phyloP scores from a whole-genome alignment of 1,139 yeast genomes.

The Zygosaccharomyces sapae region DNA sequence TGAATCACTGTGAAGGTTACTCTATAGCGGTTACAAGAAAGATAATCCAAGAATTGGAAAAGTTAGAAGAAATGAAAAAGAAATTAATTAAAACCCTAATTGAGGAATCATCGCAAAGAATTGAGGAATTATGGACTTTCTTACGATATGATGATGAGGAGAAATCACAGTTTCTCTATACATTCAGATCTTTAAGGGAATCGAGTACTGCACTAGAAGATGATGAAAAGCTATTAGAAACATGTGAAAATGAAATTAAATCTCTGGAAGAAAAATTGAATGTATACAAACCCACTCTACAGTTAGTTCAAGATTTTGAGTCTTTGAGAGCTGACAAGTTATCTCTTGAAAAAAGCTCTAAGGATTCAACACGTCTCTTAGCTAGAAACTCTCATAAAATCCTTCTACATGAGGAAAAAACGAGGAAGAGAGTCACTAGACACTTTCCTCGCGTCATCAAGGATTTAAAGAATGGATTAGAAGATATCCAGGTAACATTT shows the following conservation, averaged over 20 bases:
- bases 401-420: conserved; percentile 72
- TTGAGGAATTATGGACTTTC: conserved; percentile 58
- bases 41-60: conserved; percentile 50
- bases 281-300: conserved; percentile 53
- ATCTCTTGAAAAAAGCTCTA: conserved; percentile 63
- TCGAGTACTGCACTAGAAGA: conserved; percentile 47
- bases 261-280: conserved; percentile 48
- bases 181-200: conserved; percentile 25
- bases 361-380: conserved; percentile 74
- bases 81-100: conserved; percentile 67
- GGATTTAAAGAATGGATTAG: conserved; percentile 47
- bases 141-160: conserved; percentile 54
- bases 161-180: conserved; percentile 39
- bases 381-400: conserved; percentile 77
- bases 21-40: conserved; percentile 29
- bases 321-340: conserved; percentile 57
- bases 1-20: conserved; percentile 37
- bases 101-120: conserved; percentile 52
- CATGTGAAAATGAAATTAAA: conserved; percentile 62
- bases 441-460: conserved; percentile 61
- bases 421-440: conserved; percentile 61
- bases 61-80: conserved; percentile 57
- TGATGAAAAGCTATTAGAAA: conserved; percentile 42
- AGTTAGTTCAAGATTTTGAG: conserved; percentile 51
- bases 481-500: conserved; percentile 44